A percentile compares a stretch with the other conserved stretches of the same genome.
Evolutionary conservation across 257 asterid genomes (phyloP).

Genomic region (Cordia subcordata): DNA sequence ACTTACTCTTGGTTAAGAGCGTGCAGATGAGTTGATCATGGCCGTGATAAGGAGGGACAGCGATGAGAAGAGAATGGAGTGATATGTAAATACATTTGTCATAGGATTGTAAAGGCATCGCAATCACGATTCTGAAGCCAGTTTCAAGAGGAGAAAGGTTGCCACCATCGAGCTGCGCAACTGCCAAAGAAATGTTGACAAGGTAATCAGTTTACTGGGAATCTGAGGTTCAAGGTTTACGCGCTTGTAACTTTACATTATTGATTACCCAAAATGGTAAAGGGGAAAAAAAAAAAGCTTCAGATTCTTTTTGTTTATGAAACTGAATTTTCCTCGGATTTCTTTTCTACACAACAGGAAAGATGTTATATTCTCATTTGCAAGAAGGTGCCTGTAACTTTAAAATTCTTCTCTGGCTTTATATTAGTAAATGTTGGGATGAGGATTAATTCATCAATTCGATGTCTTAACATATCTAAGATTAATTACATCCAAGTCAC

Average conservation of each 20-base stretch:
- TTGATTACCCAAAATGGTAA: not conserved
- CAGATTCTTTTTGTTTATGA: too few relatives aligned
- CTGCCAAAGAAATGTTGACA: not conserved
- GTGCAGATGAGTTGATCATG: constrained; percentile 1
- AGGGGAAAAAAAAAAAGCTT: too few relatives aligned
- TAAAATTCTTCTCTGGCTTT: too few relatives aligned
- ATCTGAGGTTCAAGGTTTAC: not conserved
- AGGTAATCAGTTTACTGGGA: not conserved
- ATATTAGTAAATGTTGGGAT: too few relatives aligned
- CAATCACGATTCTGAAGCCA: not conserved
- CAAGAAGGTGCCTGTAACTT: too few relatives aligned
- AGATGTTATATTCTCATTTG: too few relatives aligned
- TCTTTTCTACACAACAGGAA: too few relatives aligned
- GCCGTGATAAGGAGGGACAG: not conserved
- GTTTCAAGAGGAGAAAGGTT: not conserved
- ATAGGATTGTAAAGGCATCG: not conserved
- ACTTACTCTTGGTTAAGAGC: not conserved
- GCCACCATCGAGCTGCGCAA: not conserved
- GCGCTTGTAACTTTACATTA: not conserved
- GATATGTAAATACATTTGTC: constrained; percentile 2
- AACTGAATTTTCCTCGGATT: too few relatives aligned
- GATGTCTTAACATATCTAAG: too few relatives aligned
- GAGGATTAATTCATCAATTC: too few relatives aligned
- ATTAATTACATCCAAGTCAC: too few relatives aligned
- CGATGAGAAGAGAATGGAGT: not conserved